Percentiles rank a stretch among this genome's conserved stretches.
Conservation (phyloP, 768 basidiomycete species). For the Tylopilus subfusipes region DNA sequence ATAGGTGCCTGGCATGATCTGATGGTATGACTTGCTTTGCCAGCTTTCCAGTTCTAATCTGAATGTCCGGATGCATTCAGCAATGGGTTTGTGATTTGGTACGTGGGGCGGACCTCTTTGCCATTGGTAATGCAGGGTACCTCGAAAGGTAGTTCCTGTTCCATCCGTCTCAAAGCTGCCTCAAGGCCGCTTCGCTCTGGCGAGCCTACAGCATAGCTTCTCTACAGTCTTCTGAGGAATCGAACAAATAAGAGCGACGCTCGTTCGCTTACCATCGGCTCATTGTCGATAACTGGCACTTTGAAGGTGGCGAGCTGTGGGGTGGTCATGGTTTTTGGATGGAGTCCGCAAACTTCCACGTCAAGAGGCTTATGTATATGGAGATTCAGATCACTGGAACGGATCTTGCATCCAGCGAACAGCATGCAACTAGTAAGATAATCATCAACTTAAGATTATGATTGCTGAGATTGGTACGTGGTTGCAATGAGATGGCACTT, state of each 20-base stretch:
- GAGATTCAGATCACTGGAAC: neutral
- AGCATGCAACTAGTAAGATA: neutral
- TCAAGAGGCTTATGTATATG: neutral
- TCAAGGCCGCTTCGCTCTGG: conserved; percentile 70
- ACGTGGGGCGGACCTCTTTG: conserved; percentile 53
- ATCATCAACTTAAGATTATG: neutral
- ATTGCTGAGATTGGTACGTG: neutral
- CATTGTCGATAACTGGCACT: conserved; percentile 84
- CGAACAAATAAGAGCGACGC: neutral
- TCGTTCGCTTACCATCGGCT: conserved; percentile 71
- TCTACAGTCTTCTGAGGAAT: conserved; percentile 39
- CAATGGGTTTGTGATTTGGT: neutral
- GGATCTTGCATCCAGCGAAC: conserved; percentile 16
- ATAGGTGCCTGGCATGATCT: conserved; percentile 77
- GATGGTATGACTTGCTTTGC: conserved; percentile 83
- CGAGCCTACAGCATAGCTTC: conserved; percentile 74
- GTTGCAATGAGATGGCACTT: neutral
- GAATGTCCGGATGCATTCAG: conserved; percentile 4
- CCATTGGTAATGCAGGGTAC: conserved; percentile 94
- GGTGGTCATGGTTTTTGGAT: conserved; percentile 46
- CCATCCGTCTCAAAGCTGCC: conserved; percentile 75
- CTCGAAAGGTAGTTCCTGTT: conserved; percentile 80
- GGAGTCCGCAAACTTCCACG: neutral
- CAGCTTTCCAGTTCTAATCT: conserved; percentile 80
- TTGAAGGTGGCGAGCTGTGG: conserved; percentile 85